Conservation (phyloP, 441 rosid genomes). For the Hura crepitans region DNA sequence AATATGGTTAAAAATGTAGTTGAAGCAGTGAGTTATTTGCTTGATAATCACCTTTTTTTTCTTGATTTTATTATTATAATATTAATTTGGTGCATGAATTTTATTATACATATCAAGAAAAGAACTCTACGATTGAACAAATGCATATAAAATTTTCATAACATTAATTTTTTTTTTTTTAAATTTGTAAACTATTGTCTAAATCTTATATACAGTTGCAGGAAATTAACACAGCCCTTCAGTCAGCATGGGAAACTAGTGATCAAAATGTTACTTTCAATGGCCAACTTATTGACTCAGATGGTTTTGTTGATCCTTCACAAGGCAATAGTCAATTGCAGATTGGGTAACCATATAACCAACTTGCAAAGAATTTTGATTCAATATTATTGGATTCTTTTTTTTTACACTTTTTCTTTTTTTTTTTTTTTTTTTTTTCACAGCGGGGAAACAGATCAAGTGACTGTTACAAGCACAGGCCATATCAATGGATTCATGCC, state of each 20-base stretch:
- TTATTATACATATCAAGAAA: no score
- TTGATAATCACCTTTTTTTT: no score
- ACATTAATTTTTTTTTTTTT: no score
- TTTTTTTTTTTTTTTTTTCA: not conserved
- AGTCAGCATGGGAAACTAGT: conserved; percentile 33
- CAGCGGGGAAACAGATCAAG: conserved; percentile 37
- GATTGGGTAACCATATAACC: conserved; percentile 35
- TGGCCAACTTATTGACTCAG: conserved; percentile 31
- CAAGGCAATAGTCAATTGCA: conserved; percentile 35
- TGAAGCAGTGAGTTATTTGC: no score
- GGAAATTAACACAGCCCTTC: conserved; percentile 33
- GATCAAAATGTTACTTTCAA: conserved; percentile 29
- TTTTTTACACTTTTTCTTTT: no score
- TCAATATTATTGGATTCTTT: not conserved
- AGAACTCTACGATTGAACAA: no score
- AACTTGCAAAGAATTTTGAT: not conserved
- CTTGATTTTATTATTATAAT: no score
- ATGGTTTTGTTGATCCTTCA: conserved; percentile 35
- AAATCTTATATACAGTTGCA: conserved; percentile 38
- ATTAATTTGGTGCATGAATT: no score
- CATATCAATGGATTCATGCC: conserved; percentile 47
- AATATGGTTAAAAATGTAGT: no score
- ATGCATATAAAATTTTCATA: no score
- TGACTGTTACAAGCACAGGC: conserved; percentile 36
- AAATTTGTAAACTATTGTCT: no score